Percentiles rank a stretch among this genome's conserved stretches.
phyloP scores from a whole-genome alignment of 345 rosid species.

The Viola odorata region DNA sequence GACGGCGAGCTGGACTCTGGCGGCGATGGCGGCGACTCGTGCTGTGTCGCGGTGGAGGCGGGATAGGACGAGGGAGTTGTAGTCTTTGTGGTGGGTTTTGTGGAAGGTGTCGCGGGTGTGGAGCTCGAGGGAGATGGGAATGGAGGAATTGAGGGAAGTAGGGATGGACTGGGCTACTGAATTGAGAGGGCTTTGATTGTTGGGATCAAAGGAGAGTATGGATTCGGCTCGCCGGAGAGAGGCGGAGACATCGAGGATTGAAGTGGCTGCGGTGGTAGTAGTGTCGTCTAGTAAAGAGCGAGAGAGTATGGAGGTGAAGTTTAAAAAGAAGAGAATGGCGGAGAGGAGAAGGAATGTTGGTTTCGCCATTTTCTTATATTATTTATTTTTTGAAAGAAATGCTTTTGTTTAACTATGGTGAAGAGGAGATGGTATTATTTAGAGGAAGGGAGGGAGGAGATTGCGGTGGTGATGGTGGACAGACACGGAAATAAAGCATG shows the following conservation, averaged over 20 bases:
- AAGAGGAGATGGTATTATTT: too few relatives aligned
- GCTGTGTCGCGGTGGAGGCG: slow-evolving; percentile 77
- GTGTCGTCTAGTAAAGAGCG: slow-evolving; percentile 25
- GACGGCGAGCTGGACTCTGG: slow-evolving; percentile 43
- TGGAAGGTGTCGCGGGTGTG: slow-evolving; percentile 56
- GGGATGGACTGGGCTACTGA: neutral
- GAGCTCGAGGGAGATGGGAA: slow-evolving; percentile 41
- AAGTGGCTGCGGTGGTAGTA: slow-evolving; percentile 14
- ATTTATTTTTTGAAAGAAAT: too few relatives aligned
- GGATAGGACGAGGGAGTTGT: slow-evolving; percentile 45
- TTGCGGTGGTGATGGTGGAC: too few relatives aligned
- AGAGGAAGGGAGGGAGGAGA: too few relatives aligned
- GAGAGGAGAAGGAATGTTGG: slow-evolving; percentile 12
- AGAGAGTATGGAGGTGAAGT: slow-evolving; percentile 21
- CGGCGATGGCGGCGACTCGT: slow-evolving; percentile 43
- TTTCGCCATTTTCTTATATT: neutral
- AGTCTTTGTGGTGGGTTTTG: slow-evolving; percentile 45
- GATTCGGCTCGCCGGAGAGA: slow-evolving; percentile 45
- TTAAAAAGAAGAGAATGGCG: slow-evolving; percentile 5
- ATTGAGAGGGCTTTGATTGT: slow-evolving; percentile 8
- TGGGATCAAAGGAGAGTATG: slow-evolving; percentile 40
- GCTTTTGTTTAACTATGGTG: too few relatives aligned
- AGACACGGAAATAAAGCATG: too few relatives aligned
- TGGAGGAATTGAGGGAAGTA: slow-evolving; percentile 21
- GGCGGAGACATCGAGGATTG: slow-evolving; percentile 39